Conservation (phyloP, 768 basidiomycete genomes). For the Amanita rimosa region DNA sequence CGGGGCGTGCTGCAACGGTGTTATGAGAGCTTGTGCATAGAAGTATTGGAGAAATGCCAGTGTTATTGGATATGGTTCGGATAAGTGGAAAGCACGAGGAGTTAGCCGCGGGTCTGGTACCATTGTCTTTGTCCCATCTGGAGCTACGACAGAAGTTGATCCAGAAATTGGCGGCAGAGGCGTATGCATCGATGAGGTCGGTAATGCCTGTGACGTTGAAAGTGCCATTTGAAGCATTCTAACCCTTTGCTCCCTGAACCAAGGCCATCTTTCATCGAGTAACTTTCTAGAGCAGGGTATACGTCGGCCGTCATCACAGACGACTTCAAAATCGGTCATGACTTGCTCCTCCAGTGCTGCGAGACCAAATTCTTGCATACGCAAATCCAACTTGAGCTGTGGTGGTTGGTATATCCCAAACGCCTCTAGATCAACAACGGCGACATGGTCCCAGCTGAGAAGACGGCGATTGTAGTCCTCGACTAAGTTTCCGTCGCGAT, state of each 20-base stretch:
- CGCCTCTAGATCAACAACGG: slow-evolving; percentile 84
- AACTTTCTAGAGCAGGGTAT: slow-evolving; percentile 74
- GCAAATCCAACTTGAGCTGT: slow-evolving; percentile 45
- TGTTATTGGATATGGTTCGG: slow-evolving; percentile 84
- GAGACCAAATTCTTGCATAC: slow-evolving; percentile 79
- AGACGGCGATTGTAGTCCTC: slow-evolving; percentile 89
- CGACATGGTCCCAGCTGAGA: slow-evolving; percentile 87
- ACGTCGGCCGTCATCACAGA: slow-evolving; percentile 83
- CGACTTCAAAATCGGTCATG: slow-evolving; percentile 84
- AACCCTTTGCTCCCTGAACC: slow-evolving; percentile 73
- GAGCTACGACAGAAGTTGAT: slow-evolving; percentile 22
- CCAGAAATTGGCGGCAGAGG: slow-evolving; percentile 53
- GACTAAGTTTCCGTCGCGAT: slow-evolving; percentile 76
- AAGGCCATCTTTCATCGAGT: slow-evolving; percentile 90
- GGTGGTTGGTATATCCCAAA: slow-evolving; percentile 95
- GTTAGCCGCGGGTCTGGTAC: slow-evolving; percentile 64
- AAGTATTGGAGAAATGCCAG: slow-evolving; percentile 90
- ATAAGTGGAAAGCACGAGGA: slow-evolving; percentile 67
- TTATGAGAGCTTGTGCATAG: slow-evolving; percentile 77
- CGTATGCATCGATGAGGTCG: slow-evolving; percentile 49
- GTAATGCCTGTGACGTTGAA: slow-evolving; percentile 44
- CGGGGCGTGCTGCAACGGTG: slow-evolving; percentile 84
- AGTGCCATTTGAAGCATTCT: slow-evolving; percentile 48
- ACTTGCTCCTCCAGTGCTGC: slow-evolving; percentile 71
- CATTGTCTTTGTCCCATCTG: slow-evolving; percentile 10